These are phyloP conservation scores for Laguncularia racemosa DNA, from an alignment of 345 rosid species.

Conservation along the genomic window DNA sequence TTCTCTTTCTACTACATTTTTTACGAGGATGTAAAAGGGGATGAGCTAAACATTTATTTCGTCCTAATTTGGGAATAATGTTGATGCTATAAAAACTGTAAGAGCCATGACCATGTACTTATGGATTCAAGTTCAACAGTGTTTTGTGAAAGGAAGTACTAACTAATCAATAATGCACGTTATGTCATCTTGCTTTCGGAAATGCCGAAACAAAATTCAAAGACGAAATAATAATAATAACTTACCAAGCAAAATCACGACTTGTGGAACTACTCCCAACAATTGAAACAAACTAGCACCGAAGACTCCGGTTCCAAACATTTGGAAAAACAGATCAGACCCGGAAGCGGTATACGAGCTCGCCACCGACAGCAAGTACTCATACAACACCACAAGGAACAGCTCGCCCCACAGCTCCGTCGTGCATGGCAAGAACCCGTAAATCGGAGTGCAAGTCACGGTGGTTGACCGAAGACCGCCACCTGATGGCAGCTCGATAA, in stretches of 20 bases:
- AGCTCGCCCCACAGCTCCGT: constrained; percentile 40
- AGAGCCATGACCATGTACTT: too few species aligned
- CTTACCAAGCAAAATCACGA: constrained; percentile 31
- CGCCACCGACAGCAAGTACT: constrained; percentile 29
- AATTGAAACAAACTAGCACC: constrained; percentile 40
- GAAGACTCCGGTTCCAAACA: constrained; percentile 46
- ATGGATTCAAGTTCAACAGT: too few species aligned
- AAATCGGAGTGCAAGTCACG: constrained; percentile 31
- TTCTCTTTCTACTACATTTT: too few species aligned
- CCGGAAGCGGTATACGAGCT: constrained; percentile 20
- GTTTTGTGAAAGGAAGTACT: too few species aligned
- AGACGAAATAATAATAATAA: neutral
- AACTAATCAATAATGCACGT: too few species aligned
- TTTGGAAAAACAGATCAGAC: constrained; percentile 38
- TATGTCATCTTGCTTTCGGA: too few species aligned
- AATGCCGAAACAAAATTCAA: neutral
- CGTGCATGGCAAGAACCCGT: constrained; percentile 49
- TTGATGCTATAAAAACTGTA: too few species aligned
- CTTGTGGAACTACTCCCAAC: constrained; percentile 31
- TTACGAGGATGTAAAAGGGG: too few species aligned
- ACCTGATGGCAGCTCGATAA: neutral
- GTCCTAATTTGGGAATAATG: too few species aligned
- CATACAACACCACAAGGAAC: constrained; percentile 35
- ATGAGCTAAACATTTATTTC: too few species aligned
- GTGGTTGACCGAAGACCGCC: constrained; percentile 11